Base-by-base conservation (phyloP, 179 eudicot genomes). In the Vitellaria paradoxa region DNA sequence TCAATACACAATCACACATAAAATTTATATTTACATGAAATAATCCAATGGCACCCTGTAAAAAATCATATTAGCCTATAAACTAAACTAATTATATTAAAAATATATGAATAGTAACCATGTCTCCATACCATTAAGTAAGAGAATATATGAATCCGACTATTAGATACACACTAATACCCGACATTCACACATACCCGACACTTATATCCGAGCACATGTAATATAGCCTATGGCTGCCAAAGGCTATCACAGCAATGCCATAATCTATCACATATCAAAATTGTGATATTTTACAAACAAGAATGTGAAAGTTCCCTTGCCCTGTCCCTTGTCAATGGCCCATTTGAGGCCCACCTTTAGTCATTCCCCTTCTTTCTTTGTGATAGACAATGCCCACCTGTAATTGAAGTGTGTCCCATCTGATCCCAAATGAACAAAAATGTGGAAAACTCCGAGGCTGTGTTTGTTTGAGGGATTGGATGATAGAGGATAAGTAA, bases 291-390 rank as follows among this genome's bases (percentile, higher is more conserved):
- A 10, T 47, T 42, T 46, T 11, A 49, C 6, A 52, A 75, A 76
- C 47, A 76, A 76, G 73, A 66, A 76, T 70, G 74, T 78, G 65
- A 79, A 76, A 66, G 77, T n/a, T 61, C 78, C 55, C 42, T 11
- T 37, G 66, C 11, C 55, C 5, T 62, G 74, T 78, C 72, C 73
- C 78, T 77, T 14, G 56, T 47, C 42, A 50, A 59, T 74, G 64
- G 75, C 80, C 64, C 42, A 70, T 17, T 46, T 79, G 23, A 68
- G 77, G 46, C 62, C 52, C 76, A 63, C 40, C 30, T 23, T 73
- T 77, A 74, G 77, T 70, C 79, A 77, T n/a, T 57, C 78, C 65
- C 68, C 71, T 42, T 14, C 20, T 55, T 62, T 30, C 37, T 30
- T 30, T 30, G 37, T 2, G 37, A 30, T 9, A 56, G n/a, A 72